phyloP scores from a whole-genome alignment of 2,329 filamentous ascomycete species.

The Clonostachys byssicola region DNA sequence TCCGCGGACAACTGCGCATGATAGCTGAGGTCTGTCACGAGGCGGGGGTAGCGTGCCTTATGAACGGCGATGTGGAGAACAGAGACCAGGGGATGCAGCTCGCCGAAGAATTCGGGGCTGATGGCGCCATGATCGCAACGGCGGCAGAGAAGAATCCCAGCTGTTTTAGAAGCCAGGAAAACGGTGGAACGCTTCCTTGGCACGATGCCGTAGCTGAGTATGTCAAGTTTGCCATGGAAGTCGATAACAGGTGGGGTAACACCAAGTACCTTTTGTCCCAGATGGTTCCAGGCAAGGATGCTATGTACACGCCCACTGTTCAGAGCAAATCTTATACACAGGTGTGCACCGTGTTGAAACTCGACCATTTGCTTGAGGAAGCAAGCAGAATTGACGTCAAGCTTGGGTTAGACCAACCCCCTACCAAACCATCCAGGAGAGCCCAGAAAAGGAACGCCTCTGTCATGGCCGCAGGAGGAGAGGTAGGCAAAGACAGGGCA shows the following conservation, averaged over 20 bases:
- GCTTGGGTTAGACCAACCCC: slow-evolving; percentile 53
- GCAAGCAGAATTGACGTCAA: slow-evolving; percentile 64
- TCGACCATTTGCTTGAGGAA: slow-evolving; percentile 57
- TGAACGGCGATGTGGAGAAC: slow-evolving; percentile 88
- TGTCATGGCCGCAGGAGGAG: slow-evolving; percentile 43
- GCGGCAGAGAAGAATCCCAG: slow-evolving; percentile 88
- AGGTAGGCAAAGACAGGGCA: slow-evolving; percentile 24
- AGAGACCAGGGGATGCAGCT: slow-evolving; percentile 69
- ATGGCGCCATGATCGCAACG: slow-evolving; percentile 96
- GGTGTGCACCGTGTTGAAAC: slow-evolving; percentile 59
- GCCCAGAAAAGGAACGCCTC: slow-evolving; percentile 27
- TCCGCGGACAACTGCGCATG: slow-evolving; percentile 82
- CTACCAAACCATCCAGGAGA: slow-evolving; percentile 21
- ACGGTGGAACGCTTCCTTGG: slow-evolving; percentile 74
- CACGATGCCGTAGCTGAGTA: slow-evolving; percentile 74
- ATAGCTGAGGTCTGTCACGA: slow-evolving; percentile 75
- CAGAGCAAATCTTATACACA: slow-evolving; percentile 67
- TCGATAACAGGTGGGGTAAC: slow-evolving; percentile 86
- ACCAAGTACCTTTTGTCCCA: slow-evolving; percentile 88
- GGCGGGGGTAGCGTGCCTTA: slow-evolving; percentile 84
- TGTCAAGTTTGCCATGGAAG: slow-evolving; percentile 65
- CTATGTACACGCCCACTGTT: slow-evolving; percentile 57
- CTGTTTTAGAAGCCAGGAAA: slow-evolving; percentile 67
- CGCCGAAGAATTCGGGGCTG: slow-evolving; percentile 75
- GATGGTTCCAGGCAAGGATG: slow-evolving; percentile 76